Evolutionary conservation across 805 yeast species (phyloP), one percentile per base, ranked within the genome.

Genomic region (Yarrowia hollandica): DNA sequence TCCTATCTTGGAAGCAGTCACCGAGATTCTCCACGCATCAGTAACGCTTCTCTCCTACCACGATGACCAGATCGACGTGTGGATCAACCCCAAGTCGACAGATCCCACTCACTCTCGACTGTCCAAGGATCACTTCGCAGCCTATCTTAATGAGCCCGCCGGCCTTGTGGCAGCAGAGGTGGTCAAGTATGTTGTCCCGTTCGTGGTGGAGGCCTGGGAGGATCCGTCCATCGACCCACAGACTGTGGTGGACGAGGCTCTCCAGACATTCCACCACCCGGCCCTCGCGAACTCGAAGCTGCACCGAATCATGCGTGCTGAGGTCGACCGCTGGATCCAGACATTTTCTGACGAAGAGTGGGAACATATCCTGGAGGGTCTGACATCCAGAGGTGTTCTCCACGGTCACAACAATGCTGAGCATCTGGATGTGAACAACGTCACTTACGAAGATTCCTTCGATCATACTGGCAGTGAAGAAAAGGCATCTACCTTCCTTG

Each of bases 101-200:
- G 56, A 64, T 22, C 66, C 66, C 18, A 64, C 66, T 5, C 66
- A 64, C 50, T 56, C 63, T 44, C 61, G 60, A 37, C 61, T 64
- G 18, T 64, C 67, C 28, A 64, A 64, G 58, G 66, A 64, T 39
- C 66, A 64, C 37, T 64, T 64, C 33, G 64, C 66, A 10, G 38
- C 62, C 2, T 64, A 62, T 25, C 55, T 64, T 9, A 64, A 64
- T 57, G 66, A 63, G 37, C 64, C 64, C 15, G 66, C 66, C n/a
- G 66, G 66, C 6, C 46, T 41, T 9, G 60, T 64, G 18, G 66
- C 66, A 2, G 60, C 52, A 11, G 59, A 35, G 22, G 62, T 64
- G 14, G 44, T 64, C 28, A 25, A 55, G 12, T 31, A 48, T 16
- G 62, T 63, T 14, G 67, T 64, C 7, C 64, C 63, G 10, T 39